Percentiles rank a stretch among this genome's conserved stretches.
These are phyloP conservation scores for Cladorrhinum sp. DNA, from an alignment of 2,329 filamentous ascomycete species.

Conservation along the genomic window DNA sequence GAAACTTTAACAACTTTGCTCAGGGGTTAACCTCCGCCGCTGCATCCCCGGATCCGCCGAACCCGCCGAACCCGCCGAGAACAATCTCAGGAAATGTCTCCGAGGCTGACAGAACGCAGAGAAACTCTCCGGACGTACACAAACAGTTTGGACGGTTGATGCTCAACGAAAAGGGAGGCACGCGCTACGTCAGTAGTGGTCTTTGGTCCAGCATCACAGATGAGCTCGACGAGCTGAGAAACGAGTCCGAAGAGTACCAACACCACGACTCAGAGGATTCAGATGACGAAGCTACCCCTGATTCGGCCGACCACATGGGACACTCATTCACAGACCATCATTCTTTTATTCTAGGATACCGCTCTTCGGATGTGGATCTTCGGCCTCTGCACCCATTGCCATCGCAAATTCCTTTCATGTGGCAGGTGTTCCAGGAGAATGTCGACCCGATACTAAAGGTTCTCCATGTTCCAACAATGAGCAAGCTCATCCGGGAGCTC, in stretches of 20 bases:
- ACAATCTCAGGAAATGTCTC: constrained; percentile 22
- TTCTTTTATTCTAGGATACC: constrained; percentile 70
- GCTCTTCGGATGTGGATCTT: constrained; percentile 67
- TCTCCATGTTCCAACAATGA: constrained; percentile 66
- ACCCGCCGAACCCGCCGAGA: constrained; percentile 22
- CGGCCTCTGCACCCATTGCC: constrained; percentile 61
- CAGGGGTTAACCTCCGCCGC: constrained; percentile 23
- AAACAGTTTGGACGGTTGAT: constrained; percentile 66
- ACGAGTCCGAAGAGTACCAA: constrained; percentile 48
- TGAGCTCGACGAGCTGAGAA: constrained; percentile 53
- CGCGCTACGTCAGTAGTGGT: constrained; percentile 71
- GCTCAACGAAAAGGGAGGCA: constrained; percentile 64
- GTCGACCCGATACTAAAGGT: constrained; percentile 72
- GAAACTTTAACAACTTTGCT: not conserved
- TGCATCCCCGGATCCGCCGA: constrained; percentile 4
- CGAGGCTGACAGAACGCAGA: constrained; percentile 20
- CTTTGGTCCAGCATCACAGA: constrained; percentile 76
- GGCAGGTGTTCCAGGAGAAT: constrained; percentile 69
- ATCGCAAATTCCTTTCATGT: constrained; percentile 64
- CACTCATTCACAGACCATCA: constrained; percentile 54
- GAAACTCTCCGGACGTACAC: constrained; percentile 38
- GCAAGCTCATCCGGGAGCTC: constrained; percentile 58
- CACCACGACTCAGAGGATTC: constrained; percentile 57
- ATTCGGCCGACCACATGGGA: constrained; percentile 38
- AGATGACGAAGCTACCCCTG: constrained; percentile 56